Conservation (phyloP, 106 monocot species). For the Platanthera guangdongensis region DNA sequence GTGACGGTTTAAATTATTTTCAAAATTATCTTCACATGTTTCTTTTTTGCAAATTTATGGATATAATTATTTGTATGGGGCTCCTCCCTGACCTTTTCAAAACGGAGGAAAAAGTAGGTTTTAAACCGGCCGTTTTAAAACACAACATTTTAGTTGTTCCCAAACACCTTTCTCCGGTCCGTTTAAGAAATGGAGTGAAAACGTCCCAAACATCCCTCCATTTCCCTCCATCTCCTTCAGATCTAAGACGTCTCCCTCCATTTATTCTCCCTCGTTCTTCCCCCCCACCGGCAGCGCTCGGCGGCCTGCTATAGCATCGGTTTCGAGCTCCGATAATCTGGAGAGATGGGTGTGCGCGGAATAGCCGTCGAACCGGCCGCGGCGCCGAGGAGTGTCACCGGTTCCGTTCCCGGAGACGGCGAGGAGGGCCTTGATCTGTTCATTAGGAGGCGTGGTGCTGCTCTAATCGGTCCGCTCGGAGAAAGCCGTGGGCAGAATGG, state of each 20-base stretch:
- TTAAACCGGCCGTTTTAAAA: too few species aligned
- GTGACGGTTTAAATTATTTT: too few species aligned
- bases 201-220: too few species aligned
- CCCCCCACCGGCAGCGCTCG: not conserved
- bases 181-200: too few species aligned
- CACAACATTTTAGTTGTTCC: too few species aligned
- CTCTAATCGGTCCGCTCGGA: conserved; percentile 1
- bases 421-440: conserved; percentile 17
- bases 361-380: not conserved
- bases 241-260: conserved; percentile 3
- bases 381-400: too few species aligned
- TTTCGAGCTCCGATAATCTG: not conserved
- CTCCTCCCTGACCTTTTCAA: too few species aligned
- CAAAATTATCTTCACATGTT: too few species aligned
- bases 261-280: not conserved
- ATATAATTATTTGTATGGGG: too few species aligned
- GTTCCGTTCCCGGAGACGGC: not conserved
- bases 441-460: conserved; percentile 4
- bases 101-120: too few species aligned
- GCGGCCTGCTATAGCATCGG: not conserved
- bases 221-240: not conserved
- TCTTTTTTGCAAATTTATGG: too few species aligned
- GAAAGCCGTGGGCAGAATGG: conserved; percentile 1
- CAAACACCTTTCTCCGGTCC: too few species aligned
- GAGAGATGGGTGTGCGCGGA: not conserved